Percentiles rank a stretch among this genome's conserved stretches.
Evolutionary conservation across 257 asterid genomes (phyloP).

Genomic region (Datura wrightii): DNA sequence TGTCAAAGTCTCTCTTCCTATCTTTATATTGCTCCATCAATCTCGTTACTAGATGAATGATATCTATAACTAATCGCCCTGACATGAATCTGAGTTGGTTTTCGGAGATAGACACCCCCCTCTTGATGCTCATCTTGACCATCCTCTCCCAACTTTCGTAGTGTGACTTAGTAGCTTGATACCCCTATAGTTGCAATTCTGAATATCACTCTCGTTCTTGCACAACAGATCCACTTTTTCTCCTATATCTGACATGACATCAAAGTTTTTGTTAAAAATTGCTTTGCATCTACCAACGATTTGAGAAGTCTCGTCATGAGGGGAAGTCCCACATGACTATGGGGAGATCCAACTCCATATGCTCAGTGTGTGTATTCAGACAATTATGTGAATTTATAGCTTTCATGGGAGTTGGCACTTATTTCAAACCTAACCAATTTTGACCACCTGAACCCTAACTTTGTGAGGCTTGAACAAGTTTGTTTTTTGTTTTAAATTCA

Average conservation of each 20-base stretch:
- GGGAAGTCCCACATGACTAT: background rate
- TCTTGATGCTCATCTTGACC: no score
- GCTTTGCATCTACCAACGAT: background rate
- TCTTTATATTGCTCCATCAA: no score
- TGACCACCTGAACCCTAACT: background rate
- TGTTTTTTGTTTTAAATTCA: background rate
- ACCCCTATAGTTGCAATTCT: no score
- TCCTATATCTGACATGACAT: background rate
- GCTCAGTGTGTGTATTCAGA: background rate
- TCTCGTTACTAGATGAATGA: no score
- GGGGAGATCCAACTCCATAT: conserved; percentile 14
- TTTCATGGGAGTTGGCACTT: background rate
- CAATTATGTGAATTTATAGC: conserved; percentile 23
- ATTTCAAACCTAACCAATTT: conserved; percentile 6
- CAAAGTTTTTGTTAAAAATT: conserved; percentile 14
- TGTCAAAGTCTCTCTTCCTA: no score
- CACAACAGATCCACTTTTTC: background rate
- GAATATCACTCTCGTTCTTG: no score
- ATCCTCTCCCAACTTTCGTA: no score
- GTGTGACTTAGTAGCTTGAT: no score
- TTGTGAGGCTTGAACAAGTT: background rate
- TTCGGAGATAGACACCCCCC: no score
- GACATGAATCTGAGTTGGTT: no score
- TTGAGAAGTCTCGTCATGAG: background rate
- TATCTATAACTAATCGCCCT: no score